Percentiles rank a stretch among this genome's conserved stretches.
phyloP scores from a whole-genome alignment of 805 yeast genomes.

The Metschnikowia amazonensis region DNA sequence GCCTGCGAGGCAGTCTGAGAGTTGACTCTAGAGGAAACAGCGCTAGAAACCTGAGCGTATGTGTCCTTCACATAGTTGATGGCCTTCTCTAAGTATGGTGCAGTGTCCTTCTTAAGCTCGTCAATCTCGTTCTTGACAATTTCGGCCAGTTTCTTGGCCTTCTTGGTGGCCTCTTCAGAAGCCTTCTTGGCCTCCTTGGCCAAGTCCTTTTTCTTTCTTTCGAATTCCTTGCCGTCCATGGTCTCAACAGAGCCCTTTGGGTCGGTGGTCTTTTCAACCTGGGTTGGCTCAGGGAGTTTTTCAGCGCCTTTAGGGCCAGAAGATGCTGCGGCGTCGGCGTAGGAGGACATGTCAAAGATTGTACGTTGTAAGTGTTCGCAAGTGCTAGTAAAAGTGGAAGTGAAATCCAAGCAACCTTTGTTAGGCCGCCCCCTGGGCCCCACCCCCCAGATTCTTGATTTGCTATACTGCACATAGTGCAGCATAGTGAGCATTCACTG shows the following conservation, averaged over 20 bases:
- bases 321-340: conserved; percentile 43
- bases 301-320: conserved; percentile 32
- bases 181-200: conserved; percentile 18
- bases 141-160: conserved; percentile 21
- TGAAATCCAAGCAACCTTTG: conserved; percentile 1
- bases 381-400: not conserved
- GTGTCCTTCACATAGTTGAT: conserved; percentile 20
- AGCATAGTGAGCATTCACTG: conserved; percentile 5
- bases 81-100: conserved; percentile 22
- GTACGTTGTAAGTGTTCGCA: not conserved
- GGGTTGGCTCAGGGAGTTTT: conserved; percentile 29
- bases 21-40: conserved; percentile 13
- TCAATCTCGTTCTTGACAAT: conserved; percentile 20
- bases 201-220: conserved; percentile 26
- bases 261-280: conserved; percentile 21
- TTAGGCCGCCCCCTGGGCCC: conserved; percentile 6
- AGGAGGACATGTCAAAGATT: conserved; percentile 16
- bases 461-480: conserved; percentile 16
- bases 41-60: conserved; percentile 16
- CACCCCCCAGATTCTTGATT: conserved; percentile 18
- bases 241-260: conserved; percentile 25
- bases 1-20: conserved; percentile 18
- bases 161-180: conserved; percentile 19
- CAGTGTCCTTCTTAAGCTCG: conserved; percentile 22
- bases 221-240: conserved; percentile 21